Conservation (phyloP, 495 filamentous ascomycete genomes). For the Penicillium parvum region DNA sequence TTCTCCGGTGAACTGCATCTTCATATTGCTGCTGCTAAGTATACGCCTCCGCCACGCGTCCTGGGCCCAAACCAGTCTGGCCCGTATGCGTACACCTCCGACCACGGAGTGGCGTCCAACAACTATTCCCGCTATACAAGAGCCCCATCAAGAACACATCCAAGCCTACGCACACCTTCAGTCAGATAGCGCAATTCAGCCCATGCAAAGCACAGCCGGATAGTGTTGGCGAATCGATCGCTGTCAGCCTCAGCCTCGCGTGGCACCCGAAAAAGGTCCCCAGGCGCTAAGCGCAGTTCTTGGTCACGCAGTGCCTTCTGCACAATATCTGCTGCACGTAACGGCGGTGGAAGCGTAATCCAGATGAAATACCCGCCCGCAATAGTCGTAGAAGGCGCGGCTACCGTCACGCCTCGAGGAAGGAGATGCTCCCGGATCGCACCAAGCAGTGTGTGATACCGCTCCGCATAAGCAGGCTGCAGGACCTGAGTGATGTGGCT, state of each 20-base stretch:
- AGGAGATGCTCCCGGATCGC: slow-evolving; percentile 54
- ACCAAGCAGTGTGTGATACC: slow-evolving; percentile 50
- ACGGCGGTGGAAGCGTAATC: slow-evolving; percentile 55
- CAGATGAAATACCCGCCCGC: slow-evolving; percentile 80
- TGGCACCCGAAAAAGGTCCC: slow-evolving; percentile 62
- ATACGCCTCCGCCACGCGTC: background rate
- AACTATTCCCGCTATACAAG: background rate
- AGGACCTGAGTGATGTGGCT: slow-evolving; percentile 46
- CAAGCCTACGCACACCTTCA: slow-evolving; percentile 65
- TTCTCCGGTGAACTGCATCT: too few species aligned
- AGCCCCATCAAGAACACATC: slow-evolving; percentile 20
- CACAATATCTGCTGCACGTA: slow-evolving; percentile 53
- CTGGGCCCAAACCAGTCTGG: background rate
- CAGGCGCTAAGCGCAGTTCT: slow-evolving; percentile 59
- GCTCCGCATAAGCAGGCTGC: slow-evolving; percentile 49
- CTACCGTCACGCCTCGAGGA: slow-evolving; percentile 53
- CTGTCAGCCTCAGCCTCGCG: slow-evolving; percentile 42
- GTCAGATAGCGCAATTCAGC: slow-evolving; percentile 62
- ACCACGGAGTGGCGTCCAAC: background rate
- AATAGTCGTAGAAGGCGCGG: slow-evolving; percentile 25
- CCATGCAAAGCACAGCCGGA: slow-evolving; percentile 75
- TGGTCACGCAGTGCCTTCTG: slow-evolving; percentile 49
- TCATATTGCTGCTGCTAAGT: background rate
- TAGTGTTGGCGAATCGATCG: slow-evolving; percentile 45
- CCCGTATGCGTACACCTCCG: background rate